A percentile compares a stretch with the other conserved stretches of the same genome.
Evolutionary conservation across 2,329 filamentous ascomycete species (phyloP).

Genomic region (Claviceps capensis): DNA sequence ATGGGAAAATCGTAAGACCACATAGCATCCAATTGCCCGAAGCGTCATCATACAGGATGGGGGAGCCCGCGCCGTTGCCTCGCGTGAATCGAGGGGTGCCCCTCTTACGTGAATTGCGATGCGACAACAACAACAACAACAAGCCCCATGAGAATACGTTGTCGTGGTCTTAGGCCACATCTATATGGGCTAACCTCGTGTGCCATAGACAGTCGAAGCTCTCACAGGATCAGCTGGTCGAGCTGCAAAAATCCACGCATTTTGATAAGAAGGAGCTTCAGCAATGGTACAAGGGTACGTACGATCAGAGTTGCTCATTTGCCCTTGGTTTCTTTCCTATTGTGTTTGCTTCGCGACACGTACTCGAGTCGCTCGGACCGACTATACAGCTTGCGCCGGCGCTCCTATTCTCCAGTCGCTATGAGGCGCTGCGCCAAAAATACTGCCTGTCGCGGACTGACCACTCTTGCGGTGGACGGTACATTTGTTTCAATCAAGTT

Average conservation of each 20-base stretch:
- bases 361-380: too few species aligned
- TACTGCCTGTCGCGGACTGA: too few species aligned
- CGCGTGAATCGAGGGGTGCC: neutral
- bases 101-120: neutral
- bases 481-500: too few species aligned
- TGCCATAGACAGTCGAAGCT: slow-evolving; percentile 82
- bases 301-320: neutral
- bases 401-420: too few species aligned
- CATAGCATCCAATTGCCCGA: neutral
- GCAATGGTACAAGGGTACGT: slow-evolving; percentile 95
- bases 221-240: slow-evolving; percentile 85
- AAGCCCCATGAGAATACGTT: neutral
- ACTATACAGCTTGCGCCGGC: too few species aligned
- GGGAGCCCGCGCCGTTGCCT: neutral
- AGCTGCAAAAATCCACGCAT: slow-evolving; percentile 92
- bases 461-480: too few species aligned
- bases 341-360: too few species aligned
- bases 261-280: slow-evolving; percentile 99
- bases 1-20: slow-evolving; percentile 8
- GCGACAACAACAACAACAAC: neutral
- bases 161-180: too few species aligned
- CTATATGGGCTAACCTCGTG: neutral
- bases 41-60: too few species aligned
- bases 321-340: neutral
- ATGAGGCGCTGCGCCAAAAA: too few species aligned